Percentiles rank a stretch among this genome's conserved stretches.
These are phyloP conservation scores for Kappamyces sp. DNA, from an alignment of 192 early-diverging fungal genomes.

Conservation along the genomic window DNA sequence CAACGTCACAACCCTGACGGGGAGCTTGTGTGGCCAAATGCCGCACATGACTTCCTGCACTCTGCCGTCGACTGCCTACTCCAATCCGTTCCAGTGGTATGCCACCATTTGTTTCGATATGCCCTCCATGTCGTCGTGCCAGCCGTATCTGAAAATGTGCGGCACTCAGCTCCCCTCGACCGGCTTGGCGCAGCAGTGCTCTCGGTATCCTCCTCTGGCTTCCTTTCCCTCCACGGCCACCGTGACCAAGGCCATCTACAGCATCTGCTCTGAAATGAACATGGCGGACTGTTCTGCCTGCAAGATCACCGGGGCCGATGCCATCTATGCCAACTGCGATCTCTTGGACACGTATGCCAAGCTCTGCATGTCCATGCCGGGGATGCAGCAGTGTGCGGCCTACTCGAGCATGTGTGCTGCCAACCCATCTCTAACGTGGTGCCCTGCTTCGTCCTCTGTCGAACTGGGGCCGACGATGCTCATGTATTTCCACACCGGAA, in stretches of 20 bases:
- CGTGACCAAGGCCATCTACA: constrained; percentile 38
- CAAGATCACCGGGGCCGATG: constrained; percentile 4
- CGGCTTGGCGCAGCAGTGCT: constrained; percentile 17
- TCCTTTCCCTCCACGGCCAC: constrained; percentile 37
- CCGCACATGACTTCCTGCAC: constrained; percentile 3
- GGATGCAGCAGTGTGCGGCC: constrained; percentile 50
- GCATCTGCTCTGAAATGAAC: constrained; percentile 40
- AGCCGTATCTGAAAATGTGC: constrained; percentile 22
- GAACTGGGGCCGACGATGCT: constrained; percentile 43
- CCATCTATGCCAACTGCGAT: constrained; percentile 45
- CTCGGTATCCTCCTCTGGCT: constrained; percentile 24
- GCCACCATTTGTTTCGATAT: constrained; percentile 37
- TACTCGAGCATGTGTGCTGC: constrained; percentile 44
- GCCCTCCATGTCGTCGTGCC: constrained; percentile 9
- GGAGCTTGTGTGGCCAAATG: constrained; percentile 3
- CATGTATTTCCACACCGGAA: constrained; percentile 62
- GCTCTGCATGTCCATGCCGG: constrained; percentile 59
- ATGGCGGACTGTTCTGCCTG: constrained; percentile 36
- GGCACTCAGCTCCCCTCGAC: constrained; percentile 14
- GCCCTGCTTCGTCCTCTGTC: constrained; percentile 9
- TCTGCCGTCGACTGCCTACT: constrained; percentile 27
- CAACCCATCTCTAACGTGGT: constrained; percentile 18
- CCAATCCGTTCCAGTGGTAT: constrained; percentile 36
- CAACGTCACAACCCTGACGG: background rate
- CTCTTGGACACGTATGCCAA: constrained; percentile 45